Conservation (phyloP, 306 rosid species). For the Castanopsis chinensis region DNA sequence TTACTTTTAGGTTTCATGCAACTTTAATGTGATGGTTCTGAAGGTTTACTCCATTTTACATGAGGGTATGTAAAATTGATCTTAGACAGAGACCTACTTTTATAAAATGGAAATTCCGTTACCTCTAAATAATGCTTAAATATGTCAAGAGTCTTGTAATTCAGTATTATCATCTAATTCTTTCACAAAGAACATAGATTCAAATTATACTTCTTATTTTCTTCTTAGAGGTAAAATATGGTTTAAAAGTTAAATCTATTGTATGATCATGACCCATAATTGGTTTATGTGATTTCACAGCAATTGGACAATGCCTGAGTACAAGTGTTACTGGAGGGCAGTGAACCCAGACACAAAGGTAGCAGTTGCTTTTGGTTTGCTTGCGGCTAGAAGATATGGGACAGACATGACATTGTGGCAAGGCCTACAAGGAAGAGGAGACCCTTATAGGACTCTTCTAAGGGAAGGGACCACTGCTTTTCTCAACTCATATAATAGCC, state of each 20-base stretch:
- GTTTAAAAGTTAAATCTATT: background rate
- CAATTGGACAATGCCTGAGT: slow-evolving; percentile 61
- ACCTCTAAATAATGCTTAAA: too few relatives aligned
- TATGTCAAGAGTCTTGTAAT: too few relatives aligned
- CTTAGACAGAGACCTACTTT: too few relatives aligned
- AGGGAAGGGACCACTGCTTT: slow-evolving; percentile 78
- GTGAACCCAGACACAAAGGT: slow-evolving; percentile 73
- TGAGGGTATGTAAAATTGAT: too few relatives aligned
- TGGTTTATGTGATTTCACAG: slow-evolving; percentile 28
- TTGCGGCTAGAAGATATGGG: slow-evolving; percentile 64
- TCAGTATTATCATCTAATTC: too few relatives aligned
- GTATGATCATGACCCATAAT: background rate
- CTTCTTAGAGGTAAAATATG: too few relatives aligned
- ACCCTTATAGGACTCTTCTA: slow-evolving; percentile 68
- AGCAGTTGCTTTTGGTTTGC: slow-evolving; percentile 58
- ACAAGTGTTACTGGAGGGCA: slow-evolving; percentile 81
- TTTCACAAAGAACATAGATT: too few relatives aligned
- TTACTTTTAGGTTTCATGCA: background rate
- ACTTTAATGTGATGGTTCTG: background rate
- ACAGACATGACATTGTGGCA: slow-evolving; percentile 71
- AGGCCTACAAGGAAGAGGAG: slow-evolving; percentile 80
- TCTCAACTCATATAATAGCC: slow-evolving; percentile 70
- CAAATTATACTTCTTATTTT: too few relatives aligned
- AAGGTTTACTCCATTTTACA: too few relatives aligned
- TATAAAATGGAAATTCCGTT: too few relatives aligned